phyloP scores from a whole-genome alignment of 2,329 filamentous ascomycete genomes.

The Colletotrichum gigasporum region DNA sequence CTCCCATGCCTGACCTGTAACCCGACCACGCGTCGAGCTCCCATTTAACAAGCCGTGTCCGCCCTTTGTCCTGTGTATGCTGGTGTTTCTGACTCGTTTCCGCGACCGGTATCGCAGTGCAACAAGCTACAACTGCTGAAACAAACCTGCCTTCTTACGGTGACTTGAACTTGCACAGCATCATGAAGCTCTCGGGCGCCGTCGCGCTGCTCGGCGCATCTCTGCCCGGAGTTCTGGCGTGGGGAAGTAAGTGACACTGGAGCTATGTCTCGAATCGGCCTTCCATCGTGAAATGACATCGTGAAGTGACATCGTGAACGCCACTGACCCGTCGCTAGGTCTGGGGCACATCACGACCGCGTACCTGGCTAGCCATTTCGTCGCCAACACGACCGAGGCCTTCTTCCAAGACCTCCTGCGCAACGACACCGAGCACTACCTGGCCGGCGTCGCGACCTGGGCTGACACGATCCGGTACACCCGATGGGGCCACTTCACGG shows the following conservation, averaged over 20 bases:
- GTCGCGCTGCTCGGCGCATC: constrained; percentile 40
- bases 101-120: not conserved
- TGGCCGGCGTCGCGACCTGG: constrained; percentile 73
- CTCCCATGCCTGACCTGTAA: constrained; percentile 7
- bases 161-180: constrained; percentile 2
- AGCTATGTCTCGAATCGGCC: not conserved
- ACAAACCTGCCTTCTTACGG: too few relatives aligned
- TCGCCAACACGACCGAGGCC: constrained; percentile 62
- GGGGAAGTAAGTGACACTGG: constrained; percentile 49
- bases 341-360: constrained; percentile 74
- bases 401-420: constrained; percentile 68
- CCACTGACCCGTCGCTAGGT: constrained; percentile 46
- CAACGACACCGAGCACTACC: constrained; percentile 64
- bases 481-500: constrained; percentile 68
- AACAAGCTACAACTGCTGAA: too few relatives aligned
- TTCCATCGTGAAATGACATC: too few relatives aligned
- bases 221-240: constrained; percentile 47
- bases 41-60: constrained; percentile 18
- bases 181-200: constrained; percentile 42
- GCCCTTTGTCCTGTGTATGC: not conserved
- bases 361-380: constrained; percentile 69
- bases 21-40: constrained; percentile 23
- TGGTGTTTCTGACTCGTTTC: not conserved
- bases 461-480: constrained; percentile 74
- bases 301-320: too few relatives aligned